Base-by-base conservation (phyloP, 345 rosid genomes). In the Pugionium dolabratum region DNA sequence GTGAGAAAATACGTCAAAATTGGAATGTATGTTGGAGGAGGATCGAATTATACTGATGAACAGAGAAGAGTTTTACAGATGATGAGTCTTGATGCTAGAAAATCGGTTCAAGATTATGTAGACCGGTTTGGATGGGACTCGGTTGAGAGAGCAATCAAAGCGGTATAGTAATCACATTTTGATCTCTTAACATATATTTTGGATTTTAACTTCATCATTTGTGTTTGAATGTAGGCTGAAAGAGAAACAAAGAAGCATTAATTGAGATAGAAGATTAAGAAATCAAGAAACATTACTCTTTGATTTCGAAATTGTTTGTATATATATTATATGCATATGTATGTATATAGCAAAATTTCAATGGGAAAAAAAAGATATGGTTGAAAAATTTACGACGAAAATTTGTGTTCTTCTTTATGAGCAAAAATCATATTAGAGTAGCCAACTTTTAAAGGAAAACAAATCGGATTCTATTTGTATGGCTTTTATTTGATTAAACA, bases 31-130 rank as follows among this genome's bases (percentile, higher is more conserved):
- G 79, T 79, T 48, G 69, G 75, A 41, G 78, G 71, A 45, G 79
- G 75, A 57, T 43, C 77, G 1, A 74, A 51, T 33, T 86, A 80
- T 43, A 54, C 91, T 0, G 84, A 84, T 18, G 83, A 80, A 3
- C 96, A 84, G n/a, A 85, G 70, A 76, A 93, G 79, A 71, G 76
- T 85, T 28, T 81, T 90, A n/a, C 90, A 86, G 74, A 93, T 93
- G 97, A 83, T 88, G 85, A 89, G 88, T 85, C 83, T 86, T 29
- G 97, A 92, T 9, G 91, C 96, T 0, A 74, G 98, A 65, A 93
- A 79, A 71, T 83, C 86, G 7, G 97, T 75, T 46, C 79, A 76
- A 47, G 85, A 85, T 26, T 93, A 76, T 65, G 79, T 86, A 44
- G 86, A 84, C 9, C 82, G 79, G 66, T 54, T 90, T 60, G 98